Conservation (phyloP, 805 yeast genomes). For the Limtongia smithiae region DNA sequence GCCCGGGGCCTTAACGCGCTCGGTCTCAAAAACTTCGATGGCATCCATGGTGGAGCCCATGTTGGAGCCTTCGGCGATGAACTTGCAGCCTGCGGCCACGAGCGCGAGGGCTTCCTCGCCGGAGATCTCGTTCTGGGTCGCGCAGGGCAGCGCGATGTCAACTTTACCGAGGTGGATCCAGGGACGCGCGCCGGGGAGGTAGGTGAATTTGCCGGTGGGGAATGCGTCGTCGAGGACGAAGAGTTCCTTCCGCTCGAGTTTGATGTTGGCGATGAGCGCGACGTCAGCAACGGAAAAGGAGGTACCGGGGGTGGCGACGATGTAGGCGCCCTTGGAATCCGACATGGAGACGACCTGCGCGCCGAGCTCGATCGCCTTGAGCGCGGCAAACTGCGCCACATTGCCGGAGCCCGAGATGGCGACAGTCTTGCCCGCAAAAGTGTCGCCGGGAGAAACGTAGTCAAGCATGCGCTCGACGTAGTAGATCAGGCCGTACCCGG, state of each 20-base stretch:
- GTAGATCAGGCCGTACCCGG: constrained; percentile 96
- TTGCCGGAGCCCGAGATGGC: constrained; percentile 98
- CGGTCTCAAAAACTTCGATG: constrained; percentile 80
- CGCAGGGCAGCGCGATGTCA: constrained; percentile 96
- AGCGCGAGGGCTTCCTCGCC: constrained; percentile 96
- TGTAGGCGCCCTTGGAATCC: constrained; percentile 89
- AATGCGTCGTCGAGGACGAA: constrained; percentile 33
- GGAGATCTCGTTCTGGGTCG: constrained; percentile 96
- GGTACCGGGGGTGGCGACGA: constrained; percentile 48
- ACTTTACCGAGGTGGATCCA: constrained; percentile 89
- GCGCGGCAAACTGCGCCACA: constrained; percentile 98
- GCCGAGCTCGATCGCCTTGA: constrained; percentile 95
- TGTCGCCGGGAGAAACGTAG: constrained; percentile 72
- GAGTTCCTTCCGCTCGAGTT: constrained; percentile 63
- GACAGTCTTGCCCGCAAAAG: constrained; percentile 85
- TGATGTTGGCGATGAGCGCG: constrained; percentile 72
- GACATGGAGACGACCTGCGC: constrained; percentile 91
- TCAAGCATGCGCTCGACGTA: constrained; percentile 97
- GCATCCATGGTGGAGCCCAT: constrained; percentile 99
- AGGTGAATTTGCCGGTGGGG: constrained; percentile 49
- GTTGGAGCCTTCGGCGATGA: constrained; percentile 97
- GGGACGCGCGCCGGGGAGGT: constrained; percentile 92
- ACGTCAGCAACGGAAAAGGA: constrained; percentile 87
- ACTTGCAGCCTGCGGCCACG: constrained; percentile 86
- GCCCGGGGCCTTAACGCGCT: constrained; percentile 35